Base-by-base conservation (phyloP, 2,329 filamentous ascomycete genomes). In the Colletotrichum falcatum region DNA sequence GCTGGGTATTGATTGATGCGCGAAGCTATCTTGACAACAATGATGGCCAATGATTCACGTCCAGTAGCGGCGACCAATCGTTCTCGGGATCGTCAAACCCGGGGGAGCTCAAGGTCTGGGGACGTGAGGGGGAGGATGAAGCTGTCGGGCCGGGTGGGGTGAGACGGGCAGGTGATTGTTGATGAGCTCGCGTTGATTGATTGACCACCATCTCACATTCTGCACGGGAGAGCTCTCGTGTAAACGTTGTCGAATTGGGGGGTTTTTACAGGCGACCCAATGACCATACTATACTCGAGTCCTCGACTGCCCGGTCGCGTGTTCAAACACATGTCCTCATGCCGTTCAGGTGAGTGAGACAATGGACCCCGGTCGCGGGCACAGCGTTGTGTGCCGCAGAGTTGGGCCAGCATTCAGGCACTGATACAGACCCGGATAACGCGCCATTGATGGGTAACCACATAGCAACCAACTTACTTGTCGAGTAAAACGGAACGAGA, bases 341-440 rank as follows among this genome's bases (percentile, higher is more conserved):
- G 30, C 44, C 26, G 44, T 42, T 49, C 49, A 33, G 58, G 18
- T 42, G 39, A 42, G 59, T 46, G 39, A 42, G 59, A 26, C 30
- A 14, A 18, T 2, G 16, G n/a, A 61, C 46, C 59, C 59, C 12
- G n/a, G 59, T 48, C 23, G 30, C 59, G 49, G 59, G 7, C 44
- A 61, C n/a, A 61, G 59, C 44, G 44, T 49, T 49, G 42, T 49
- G 42, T 49, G 44, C 59, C 14, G 33, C 44, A 20, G 28, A 7
- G 42, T 61, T 51, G 44, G 44, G 59, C 58, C 44, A 26, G 44
- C n/a, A n/a, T 30, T 49, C 44, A 49, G 59, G 59, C 59, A 49
- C 59, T 44, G 59, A 61, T 51, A 61, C 44, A 39, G 44, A 39
- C 49, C 49, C n/a, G n/a, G 30, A 61, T 61, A 14, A n/a, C 30